Conservation (phyloP, 768 basidiomycete species). For the Ramaria sp. region DNA sequence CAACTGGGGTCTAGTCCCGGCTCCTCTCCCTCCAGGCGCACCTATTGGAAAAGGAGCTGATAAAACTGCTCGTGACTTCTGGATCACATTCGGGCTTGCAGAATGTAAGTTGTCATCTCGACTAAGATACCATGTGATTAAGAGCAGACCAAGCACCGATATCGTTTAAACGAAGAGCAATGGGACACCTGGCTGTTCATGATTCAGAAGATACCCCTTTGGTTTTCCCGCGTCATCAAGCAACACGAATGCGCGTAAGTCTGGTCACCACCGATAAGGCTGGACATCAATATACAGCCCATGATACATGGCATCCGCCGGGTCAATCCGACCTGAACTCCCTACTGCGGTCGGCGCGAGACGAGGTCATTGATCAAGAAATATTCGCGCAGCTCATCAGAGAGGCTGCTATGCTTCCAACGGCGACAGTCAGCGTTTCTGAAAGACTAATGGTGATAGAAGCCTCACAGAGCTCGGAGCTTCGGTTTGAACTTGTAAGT, state of each 20-base stretch:
- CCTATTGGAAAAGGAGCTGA: slow-evolving; percentile 68
- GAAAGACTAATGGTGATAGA: slow-evolving; percentile 71
- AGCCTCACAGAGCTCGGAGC: slow-evolving; percentile 57
- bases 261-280: slow-evolving; percentile 27
- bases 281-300: slow-evolving; percentile 24
- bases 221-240: slow-evolving; percentile 55
- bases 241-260: slow-evolving; percentile 52
- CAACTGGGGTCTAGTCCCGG: slow-evolving; percentile 76
- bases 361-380: slow-evolving; percentile 70
- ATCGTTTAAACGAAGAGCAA: slow-evolving; percentile 52
- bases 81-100: slow-evolving; percentile 72
- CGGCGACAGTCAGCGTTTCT: slow-evolving; percentile 66
- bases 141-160: slow-evolving; percentile 39
- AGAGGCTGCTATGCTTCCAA: slow-evolving; percentile 69
- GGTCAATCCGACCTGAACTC: slow-evolving; percentile 32
- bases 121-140: neutral
- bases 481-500: slow-evolving; percentile 66
- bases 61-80: slow-evolving; percentile 70
- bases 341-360: slow-evolving; percentile 48
- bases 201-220: slow-evolving; percentile 33
- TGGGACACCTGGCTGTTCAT: slow-evolving; percentile 54
- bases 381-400: slow-evolving; percentile 63
- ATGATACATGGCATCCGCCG: slow-evolving; percentile 25
- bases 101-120: slow-evolving; percentile 47
- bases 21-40: slow-evolving; percentile 63